Evolutionary conservation across 2,329 filamentous ascomycete species (phyloP), one percentile per base, ranked within the genome.

Genomic region (Pseudocercospora cruenta): DNA sequence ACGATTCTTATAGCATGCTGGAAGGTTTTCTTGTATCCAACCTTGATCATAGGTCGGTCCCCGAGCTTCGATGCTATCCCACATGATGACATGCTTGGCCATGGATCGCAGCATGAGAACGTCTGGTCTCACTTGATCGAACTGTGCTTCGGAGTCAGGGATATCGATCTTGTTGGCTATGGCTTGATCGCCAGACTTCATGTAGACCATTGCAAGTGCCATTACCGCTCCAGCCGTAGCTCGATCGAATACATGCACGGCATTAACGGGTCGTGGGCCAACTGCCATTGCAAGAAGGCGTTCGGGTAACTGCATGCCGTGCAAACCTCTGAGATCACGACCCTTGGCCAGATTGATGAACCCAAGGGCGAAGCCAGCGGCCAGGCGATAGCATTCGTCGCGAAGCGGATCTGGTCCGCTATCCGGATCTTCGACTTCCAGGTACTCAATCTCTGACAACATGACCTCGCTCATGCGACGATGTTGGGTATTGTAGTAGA

Each of bases 391-490:
- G n/a, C 94, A 94, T 81, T 99, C 95, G 75, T 96, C 94, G 24
- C 94, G 89, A 58, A 98, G 81, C 22, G 89, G 89, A 73, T 97
- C 92, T 64, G 94, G 91, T 7, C 85, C 82, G 26, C 84, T 83
- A 60, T 76, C 76, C 4, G 84, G 83, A 66, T 97, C 94, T 61
- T 94, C 91, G 43, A 91, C 86, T 26, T 95, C 93, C 60, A 93
- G 86, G 69, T 94, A 91, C 77, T 97, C 93, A 67, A 99, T 95
- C 77, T 99, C 95, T 0, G 94, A 98, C 59, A 99, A 87, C 93
- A 99, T 97, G 19, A 98, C 93, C 78, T 99, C 95, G 76, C 93
- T 98, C 95, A 99, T 99, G 43, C 96, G 90, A 31, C 96, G 91
- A 80, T 99, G 96, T 74, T 98, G 94, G 28, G 94, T 97, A 76